Conservation (phyloP, 202 grass and related monocot genomes). For the Carex sylvatica region DNA sequence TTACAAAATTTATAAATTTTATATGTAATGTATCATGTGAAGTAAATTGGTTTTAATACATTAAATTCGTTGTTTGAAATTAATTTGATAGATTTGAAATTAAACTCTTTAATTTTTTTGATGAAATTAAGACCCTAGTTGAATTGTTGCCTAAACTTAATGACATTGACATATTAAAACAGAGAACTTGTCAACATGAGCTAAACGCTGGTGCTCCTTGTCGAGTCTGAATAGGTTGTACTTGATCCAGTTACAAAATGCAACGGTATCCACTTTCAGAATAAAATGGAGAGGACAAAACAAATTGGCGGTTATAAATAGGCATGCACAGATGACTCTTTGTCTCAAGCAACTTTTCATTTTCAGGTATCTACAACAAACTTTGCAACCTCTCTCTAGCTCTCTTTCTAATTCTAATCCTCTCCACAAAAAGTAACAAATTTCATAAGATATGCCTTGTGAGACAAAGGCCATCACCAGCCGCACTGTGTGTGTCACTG, state of each 20-base stretch:
- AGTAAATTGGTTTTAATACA: no score
- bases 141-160: no score
- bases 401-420: background rate
- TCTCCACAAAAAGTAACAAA: background rate
- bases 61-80: no score
- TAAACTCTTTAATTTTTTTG: no score
- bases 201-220: background rate
- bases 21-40: no score
- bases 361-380: background rate
- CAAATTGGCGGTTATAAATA: background rate
- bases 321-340: background rate
- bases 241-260: background rate
- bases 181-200: background rate
- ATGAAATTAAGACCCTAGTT: no score
- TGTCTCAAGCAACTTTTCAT: background rate
- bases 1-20: no score
- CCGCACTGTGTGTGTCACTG: conserved; percentile 33
- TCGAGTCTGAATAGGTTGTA: background rate
- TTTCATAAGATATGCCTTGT: conserved; percentile 6
- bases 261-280: background rate
- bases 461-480: background rate
- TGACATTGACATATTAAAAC: background rate
- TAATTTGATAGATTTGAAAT: no score
- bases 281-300: background rate
- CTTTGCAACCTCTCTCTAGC: background rate